phyloP scores from a whole-genome alignment of 805 yeast genomes.

The Huiozyma sinensis region DNA sequence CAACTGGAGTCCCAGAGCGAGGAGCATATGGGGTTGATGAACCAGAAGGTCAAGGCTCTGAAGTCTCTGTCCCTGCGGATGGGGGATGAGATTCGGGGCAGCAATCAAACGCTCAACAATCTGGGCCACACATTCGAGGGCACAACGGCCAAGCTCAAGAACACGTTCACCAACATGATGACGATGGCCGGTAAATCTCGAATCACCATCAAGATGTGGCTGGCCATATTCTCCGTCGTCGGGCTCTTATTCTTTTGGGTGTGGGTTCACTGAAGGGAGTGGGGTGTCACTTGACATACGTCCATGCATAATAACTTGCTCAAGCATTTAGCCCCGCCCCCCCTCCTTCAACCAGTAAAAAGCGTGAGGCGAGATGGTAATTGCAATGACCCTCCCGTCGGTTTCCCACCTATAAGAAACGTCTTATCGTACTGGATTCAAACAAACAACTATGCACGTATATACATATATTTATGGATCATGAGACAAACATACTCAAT shows the following conservation, averaged over 20 bases:
- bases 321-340: too few species aligned
- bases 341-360: too few species aligned
- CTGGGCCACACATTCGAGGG: constrained; percentile 37
- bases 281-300: too few species aligned
- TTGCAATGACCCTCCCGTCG: too few species aligned
- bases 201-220: constrained; percentile 56
- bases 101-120: constrained; percentile 35
- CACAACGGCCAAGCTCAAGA: constrained; percentile 37
- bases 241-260: constrained; percentile 42
- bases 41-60: constrained; percentile 41
- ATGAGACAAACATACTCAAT: constrained; percentile 1
- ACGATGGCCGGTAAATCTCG: constrained; percentile 55
- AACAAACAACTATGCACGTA: too few species aligned
- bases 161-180: constrained; percentile 47
- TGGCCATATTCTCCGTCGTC: constrained; percentile 37
- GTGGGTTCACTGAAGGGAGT: constrained; percentile 25
- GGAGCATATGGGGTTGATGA: constrained; percentile 44
- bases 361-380: too few species aligned
- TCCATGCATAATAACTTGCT: too few species aligned
- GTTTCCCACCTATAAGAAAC: too few species aligned
- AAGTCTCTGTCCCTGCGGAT: constrained; percentile 46
- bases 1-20: constrained; percentile 59
- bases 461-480: too few species aligned
- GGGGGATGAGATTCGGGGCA: constrained; percentile 55
- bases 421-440: too few species aligned